These are phyloP conservation scores for Teunomyces panamensis DNA, from an alignment of 805 yeast genomes.

Conservation along the genomic window DNA sequence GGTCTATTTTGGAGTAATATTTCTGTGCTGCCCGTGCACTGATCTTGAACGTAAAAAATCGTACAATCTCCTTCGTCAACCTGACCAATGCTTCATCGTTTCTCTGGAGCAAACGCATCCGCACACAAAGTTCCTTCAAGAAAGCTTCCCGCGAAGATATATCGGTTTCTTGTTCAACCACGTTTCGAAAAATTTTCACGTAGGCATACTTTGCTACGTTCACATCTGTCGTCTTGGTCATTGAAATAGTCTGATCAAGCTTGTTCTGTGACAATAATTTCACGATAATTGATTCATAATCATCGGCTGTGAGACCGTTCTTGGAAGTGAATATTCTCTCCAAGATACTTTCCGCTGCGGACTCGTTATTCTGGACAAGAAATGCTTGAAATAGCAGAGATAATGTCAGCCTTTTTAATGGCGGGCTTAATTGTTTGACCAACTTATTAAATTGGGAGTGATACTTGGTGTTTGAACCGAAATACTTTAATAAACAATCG, in stretches of 20 bases:
- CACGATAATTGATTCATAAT: constrained; percentile 24
- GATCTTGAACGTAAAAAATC: constrained; percentile 14
- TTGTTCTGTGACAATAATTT: constrained; percentile 25
- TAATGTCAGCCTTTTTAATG: constrained; percentile 30
- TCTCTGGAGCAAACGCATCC: constrained; percentile 10
- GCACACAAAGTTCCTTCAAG: constrained; percentile 6
- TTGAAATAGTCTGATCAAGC: constrained; percentile 20
- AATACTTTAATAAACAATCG: constrained; percentile 15
- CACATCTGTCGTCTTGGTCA: constrained; percentile 18
- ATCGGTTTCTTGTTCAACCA: constrained; percentile 1
- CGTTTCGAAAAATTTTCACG: constrained; percentile 18
- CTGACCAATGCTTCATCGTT: constrained; percentile 12
- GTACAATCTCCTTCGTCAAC: constrained; percentile 18
- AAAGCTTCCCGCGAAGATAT: constrained; percentile 5
- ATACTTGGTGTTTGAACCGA: constrained; percentile 13
- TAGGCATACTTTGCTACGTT: constrained; percentile 24
- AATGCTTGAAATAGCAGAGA: constrained; percentile 32
- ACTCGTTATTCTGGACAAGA: constrained; percentile 22
- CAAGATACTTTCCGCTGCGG: constrained; percentile 27
- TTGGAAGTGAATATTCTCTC: constrained; percentile 27
- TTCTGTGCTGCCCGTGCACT: constrained; percentile 20
- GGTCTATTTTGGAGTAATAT: constrained; percentile 12
- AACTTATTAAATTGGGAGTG: constrained; percentile 16
- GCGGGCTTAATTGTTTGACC: constrained; percentile 22
- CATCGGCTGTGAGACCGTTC: constrained; percentile 23